Evolutionary conservation across 1,284 basidiomycete genomes (phyloP).

Genomic region (Kalmanozyma brasiliensis): DNA sequence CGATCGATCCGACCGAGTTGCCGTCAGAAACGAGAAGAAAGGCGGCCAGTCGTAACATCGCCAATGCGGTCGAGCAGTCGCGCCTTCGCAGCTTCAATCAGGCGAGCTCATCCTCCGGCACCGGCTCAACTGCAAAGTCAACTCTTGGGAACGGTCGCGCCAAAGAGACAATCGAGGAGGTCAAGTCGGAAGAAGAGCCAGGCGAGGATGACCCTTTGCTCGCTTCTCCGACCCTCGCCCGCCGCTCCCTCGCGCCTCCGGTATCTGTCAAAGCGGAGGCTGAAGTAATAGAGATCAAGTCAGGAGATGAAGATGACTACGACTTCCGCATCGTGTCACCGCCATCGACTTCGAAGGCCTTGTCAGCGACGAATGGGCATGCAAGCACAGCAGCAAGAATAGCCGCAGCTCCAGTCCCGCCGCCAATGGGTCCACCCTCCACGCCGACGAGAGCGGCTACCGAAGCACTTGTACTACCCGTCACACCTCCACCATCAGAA

Average conservation of each 20-base stretch:
- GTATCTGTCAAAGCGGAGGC: constrained; percentile 20
- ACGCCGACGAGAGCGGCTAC: constrained; percentile 16
- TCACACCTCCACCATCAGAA: constrained; percentile 16
- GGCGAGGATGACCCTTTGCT: constrained; percentile 16
- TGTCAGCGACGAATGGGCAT: background rate
- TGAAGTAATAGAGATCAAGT: constrained; percentile 46
- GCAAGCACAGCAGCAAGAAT: background rate
- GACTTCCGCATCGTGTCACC: constrained; percentile 36
- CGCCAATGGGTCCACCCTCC: constrained; percentile 1
- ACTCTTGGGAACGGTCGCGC: background rate
- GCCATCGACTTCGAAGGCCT: background rate
- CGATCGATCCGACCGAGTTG: constrained; percentile 36
- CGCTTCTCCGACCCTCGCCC: constrained; percentile 18
- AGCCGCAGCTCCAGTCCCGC: background rate
- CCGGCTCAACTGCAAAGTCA: background rate
- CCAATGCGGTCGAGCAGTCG: constrained; percentile 36
- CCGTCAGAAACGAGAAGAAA: constrained; percentile 42
- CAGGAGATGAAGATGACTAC: constrained; percentile 44
- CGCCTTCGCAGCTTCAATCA: constrained; percentile 23
- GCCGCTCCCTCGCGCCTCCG: background rate
- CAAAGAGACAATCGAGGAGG: background rate
- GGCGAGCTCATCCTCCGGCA: background rate
- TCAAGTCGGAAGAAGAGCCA: constrained; percentile 10
- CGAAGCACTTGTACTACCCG: background rate
- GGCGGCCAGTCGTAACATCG: constrained; percentile 32